Conservation (phyloP, 2,329 filamentous ascomycete species). For the Exophiala phaeomuriformis region DNA sequence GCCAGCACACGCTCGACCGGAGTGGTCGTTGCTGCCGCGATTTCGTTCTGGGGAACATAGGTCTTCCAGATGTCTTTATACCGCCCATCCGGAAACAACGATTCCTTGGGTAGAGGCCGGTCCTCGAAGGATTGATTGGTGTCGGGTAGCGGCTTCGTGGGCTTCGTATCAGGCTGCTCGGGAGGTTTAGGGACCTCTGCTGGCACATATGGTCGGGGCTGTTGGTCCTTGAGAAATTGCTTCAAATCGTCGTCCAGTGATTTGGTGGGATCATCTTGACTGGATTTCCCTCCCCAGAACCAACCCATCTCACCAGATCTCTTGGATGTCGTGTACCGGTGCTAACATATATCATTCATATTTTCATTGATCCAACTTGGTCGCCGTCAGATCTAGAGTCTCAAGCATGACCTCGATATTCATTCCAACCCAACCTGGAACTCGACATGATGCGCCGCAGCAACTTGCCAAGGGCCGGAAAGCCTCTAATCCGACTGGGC, state of each 20-base stretch:
- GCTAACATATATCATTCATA: neutral
- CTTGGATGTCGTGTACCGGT: neutral
- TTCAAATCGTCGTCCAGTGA: constrained; percentile 76
- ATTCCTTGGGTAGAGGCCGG: constrained; percentile 37
- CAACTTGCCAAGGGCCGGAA: no score
- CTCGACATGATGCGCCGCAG: no score
- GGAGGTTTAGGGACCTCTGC: constrained; percentile 23
- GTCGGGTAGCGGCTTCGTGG: constrained; percentile 22
- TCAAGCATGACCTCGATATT: no score
- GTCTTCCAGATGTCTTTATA: constrained; percentile 89
- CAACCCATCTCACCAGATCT: constrained; percentile 48
- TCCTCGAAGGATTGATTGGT: constrained; percentile 26
- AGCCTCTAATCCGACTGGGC: no score
- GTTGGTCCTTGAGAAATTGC: constrained; percentile 77
- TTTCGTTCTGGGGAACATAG: constrained; percentile 65
- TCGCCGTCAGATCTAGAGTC: no score
- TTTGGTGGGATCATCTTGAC: constrained; percentile 56
- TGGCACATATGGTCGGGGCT: constrained; percentile 60
- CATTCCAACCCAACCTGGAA: no score
- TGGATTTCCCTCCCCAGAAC: constrained; percentile 51
- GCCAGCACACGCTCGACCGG: constrained; percentile 80
- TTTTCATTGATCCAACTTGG: no score
- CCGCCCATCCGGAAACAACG: constrained; percentile 60
- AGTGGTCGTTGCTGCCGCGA: constrained; percentile 62
- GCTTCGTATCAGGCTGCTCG: constrained; percentile 20